Base-by-base conservation (phyloP, 352 stramenopile genomes). In the Hyaloperonospora brassicae region DNA sequence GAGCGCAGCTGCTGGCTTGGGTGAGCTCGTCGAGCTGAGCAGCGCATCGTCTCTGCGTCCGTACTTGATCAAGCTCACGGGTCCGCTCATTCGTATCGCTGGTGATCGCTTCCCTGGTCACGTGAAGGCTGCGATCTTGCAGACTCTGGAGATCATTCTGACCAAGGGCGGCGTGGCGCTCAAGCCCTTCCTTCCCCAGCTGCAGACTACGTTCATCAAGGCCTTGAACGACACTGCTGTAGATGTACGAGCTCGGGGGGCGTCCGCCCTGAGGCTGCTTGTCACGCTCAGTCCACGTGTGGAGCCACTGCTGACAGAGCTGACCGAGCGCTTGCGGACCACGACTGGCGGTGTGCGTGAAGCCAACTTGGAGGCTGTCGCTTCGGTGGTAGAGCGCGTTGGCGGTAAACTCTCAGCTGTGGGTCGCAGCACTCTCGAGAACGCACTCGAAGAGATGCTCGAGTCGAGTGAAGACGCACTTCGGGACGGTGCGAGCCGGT, bases 181-280 rank as follows among this genome's bases (percentile, higher is more conserved):
- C 13, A 97, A 98, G 71, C 95, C 97, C n/a, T 99, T 99, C 71
- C 76, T 99, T 51, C 97, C 97, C 22, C 97, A 99, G 76, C 86
- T 99, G 50, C 97, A 99, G 70, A 99, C 97, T 2, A 98, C 96
- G 2, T 99, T 99, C 63, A 90, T 99, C 42, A 99, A 99, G 76
- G 94, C 96, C 35, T 71, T 99, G n/a, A 97, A 97, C 59, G 97
- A 99, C 76, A 84, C 87, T n/a, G 93, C 80, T 10, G 87, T 89
- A 30, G 85, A 96, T 50, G 96, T 99, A 14, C 84, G 95, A 36
- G 60, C 80, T 14, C 84, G 89, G 62, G 95, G 94, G 36, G 95
- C 94, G 1, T 85, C 80, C 25, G 95, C 94, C 36, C 79, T 99
- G 25, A 89, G 80, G 24, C 82, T 97, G 24, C 76, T 99, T 8